phyloP scores from a whole-genome alignment of 2,329 filamentous ascomycete species.

The Ophiostoma novo-ulmi region DNA sequence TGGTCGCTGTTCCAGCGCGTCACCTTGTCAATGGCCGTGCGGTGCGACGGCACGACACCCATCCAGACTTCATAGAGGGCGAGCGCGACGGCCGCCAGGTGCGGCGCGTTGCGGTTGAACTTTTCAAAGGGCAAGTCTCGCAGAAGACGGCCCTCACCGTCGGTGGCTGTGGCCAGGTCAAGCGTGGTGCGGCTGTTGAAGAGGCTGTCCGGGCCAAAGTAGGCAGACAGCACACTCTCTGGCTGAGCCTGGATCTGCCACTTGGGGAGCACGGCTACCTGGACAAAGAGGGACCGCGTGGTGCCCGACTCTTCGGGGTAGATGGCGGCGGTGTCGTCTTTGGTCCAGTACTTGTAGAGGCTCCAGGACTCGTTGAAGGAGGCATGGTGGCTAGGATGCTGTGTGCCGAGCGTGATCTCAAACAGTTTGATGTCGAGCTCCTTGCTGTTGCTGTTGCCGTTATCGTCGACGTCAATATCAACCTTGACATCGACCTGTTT shows the following conservation, averaged over 20 bases:
- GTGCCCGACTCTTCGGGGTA: conserved; percentile 22
- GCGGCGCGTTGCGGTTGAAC: conserved; percentile 17
- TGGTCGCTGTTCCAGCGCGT: conserved; percentile 22
- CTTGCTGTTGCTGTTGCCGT: neutral
- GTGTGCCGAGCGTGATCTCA: neutral
- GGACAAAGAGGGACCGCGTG: conserved; percentile 22
- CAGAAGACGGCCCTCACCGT: neutral
- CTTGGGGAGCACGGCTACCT: conserved; percentile 13
- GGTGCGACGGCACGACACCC: conserved; percentile 19
- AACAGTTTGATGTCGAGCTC: neutral
- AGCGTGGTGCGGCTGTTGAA: conserved; percentile 9
- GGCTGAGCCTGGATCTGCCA: neutral
- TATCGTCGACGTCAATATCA: neutral
- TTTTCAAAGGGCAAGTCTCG: conserved; percentile 17
- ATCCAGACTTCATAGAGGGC: conserved; percentile 19
- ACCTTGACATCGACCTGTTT: neutral
- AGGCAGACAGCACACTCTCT: neutral
- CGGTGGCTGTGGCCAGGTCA: conserved; percentile 5
- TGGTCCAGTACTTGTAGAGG: neutral
- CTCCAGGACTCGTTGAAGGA: conserved; percentile 20
- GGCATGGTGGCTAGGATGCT: conserved; percentile 22
- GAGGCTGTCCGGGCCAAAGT: conserved; percentile 15
- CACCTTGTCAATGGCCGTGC: conserved; percentile 18
- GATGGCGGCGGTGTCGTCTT: neutral
- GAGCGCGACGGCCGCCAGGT: conserved; percentile 15